Evolutionary conservation across 2,329 filamentous ascomycete genomes (phyloP).

Genomic region (Colletotrichum brevisporum): DNA sequence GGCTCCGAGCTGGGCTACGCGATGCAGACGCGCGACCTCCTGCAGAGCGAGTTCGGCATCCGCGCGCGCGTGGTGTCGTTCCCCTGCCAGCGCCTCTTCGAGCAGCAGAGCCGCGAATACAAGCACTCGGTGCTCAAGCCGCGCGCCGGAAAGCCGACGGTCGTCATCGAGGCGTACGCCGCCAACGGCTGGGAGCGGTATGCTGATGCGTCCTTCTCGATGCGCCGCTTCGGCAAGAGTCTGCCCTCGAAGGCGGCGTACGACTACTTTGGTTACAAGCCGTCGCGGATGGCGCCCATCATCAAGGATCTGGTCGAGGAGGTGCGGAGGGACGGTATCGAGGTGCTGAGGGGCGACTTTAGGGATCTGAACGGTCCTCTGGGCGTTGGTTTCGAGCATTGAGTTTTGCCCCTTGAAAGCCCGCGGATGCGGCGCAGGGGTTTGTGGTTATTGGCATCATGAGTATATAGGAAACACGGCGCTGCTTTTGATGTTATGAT

Average conservation of each 20-base stretch:
- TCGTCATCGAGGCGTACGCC: conserved; percentile 72
- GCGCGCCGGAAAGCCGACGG: conserved; percentile 58
- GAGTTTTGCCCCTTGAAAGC: not conserved
- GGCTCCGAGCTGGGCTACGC: conserved; percentile 52
- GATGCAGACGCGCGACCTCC: conserved; percentile 48
- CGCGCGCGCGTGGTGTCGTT: conserved; percentile 58
- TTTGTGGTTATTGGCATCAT: not conserved
- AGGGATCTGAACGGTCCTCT: conserved; percentile 46
- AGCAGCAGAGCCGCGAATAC: conserved; percentile 58
- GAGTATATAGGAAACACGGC: not conserved
- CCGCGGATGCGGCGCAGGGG: too few relatives aligned
- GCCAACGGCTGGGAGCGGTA: conserved; percentile 73
- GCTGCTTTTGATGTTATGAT: not conserved
- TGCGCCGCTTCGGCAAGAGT: conserved; percentile 69
- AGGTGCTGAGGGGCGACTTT: conserved; percentile 50
- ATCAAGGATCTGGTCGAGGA: conserved; percentile 47
- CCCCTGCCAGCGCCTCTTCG: conserved; percentile 60
- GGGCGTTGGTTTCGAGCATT: conserved; percentile 37
- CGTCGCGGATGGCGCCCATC: conserved; percentile 53
- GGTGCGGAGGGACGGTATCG: conserved; percentile 48
- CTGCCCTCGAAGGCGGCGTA: conserved; percentile 68
- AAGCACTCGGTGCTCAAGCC: conserved; percentile 59
- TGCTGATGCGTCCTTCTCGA: conserved; percentile 67
- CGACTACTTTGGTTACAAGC: conserved; percentile 66
- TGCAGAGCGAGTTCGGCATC: conserved; percentile 56